These are phyloP conservation scores for Scolecobasidium constrictum DNA, from an alignment of 2,329 filamentous ascomycete genomes.

Conservation along the genomic window DNA sequence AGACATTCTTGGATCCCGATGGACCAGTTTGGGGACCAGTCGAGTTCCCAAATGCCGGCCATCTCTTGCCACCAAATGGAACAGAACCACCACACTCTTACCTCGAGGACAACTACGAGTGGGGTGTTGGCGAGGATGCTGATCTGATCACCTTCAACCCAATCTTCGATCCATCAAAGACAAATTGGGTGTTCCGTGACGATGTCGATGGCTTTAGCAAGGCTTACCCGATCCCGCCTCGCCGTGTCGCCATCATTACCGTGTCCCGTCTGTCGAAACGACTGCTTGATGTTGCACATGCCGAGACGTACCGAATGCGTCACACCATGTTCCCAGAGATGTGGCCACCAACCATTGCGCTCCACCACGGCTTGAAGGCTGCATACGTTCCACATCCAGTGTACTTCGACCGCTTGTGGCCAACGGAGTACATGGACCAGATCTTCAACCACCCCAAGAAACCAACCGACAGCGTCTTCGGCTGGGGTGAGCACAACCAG, in stretches of 20 bases:
- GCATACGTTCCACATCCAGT: conserved; percentile 70
- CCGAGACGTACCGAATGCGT: conserved; percentile 61
- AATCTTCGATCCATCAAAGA: conserved; percentile 65
- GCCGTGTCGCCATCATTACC: conserved; percentile 68
- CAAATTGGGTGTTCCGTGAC: conserved; percentile 60
- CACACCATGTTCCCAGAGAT: conserved; percentile 69
- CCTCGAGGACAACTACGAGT: conserved; percentile 56
- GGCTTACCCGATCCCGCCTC: conserved; percentile 47
- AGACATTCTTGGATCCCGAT: conserved; percentile 36
- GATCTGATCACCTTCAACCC: conserved; percentile 66
- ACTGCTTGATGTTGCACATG: conserved; percentile 66
- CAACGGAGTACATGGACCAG: conserved; percentile 33
- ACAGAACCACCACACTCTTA: conserved; percentile 50
- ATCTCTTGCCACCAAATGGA: conserved; percentile 50
- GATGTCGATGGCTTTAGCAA: conserved; percentile 58
- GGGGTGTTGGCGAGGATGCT: conserved; percentile 67
- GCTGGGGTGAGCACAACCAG: conserved; percentile 41
- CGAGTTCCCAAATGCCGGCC: conserved; percentile 34
- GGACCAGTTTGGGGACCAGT: conserved; percentile 55
- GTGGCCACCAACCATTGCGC: conserved; percentile 61
- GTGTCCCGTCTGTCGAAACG: conserved; percentile 62
- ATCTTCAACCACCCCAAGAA: conserved; percentile 38
- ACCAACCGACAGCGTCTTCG: conserved; percentile 35
- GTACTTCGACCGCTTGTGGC: conserved; percentile 68
- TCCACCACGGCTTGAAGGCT: conserved; percentile 70